Evolutionary conservation across 345 rosid genomes (phyloP).

Genomic region (Draba incana): DNA sequence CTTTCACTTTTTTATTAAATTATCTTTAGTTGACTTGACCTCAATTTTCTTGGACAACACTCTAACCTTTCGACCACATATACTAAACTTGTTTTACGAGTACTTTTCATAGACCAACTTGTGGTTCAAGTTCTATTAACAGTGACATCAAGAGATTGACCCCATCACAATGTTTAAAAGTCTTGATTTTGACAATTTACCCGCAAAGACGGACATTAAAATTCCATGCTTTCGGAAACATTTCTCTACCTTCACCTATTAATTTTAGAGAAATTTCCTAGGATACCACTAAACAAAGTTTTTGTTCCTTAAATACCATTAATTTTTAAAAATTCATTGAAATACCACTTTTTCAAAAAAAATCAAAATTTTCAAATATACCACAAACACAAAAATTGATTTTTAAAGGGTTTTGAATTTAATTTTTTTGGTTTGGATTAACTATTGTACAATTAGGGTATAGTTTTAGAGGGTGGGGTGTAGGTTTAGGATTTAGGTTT

Average conservation of each 20-base stretch:
- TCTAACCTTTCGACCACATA: conserved; percentile 27
- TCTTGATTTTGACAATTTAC: conserved; percentile 30
- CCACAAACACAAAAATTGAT: no score
- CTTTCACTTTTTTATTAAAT: neutral
- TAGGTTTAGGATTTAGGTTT: no score
- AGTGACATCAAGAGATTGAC: conserved; percentile 32
- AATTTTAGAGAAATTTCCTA: no score
- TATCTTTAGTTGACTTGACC: conserved; percentile 30
- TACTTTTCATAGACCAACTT: conserved; percentile 34
- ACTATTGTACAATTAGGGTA: no score
- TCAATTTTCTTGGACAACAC: conserved; percentile 31
- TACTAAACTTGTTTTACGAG: conserved; percentile 1
- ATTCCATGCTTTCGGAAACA: neutral
- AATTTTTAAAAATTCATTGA: no score
- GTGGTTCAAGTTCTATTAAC: conserved; percentile 31
- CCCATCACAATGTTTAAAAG: conserved; percentile 20
- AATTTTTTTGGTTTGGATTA: no score
- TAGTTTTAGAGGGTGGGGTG: no score
- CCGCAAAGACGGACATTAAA: conserved; percentile 3
- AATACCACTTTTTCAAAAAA: no score
- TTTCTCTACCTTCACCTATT: neutral
- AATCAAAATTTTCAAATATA: no score
- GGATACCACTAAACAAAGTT: no score
- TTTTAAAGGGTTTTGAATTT: no score
- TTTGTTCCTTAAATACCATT: no score